Percentiles rank a stretch among this genome's conserved stretches.
Conservation (phyloP, 495 filamentous ascomycete genomes). For the Hypoxylon crocopeplum region DNA sequence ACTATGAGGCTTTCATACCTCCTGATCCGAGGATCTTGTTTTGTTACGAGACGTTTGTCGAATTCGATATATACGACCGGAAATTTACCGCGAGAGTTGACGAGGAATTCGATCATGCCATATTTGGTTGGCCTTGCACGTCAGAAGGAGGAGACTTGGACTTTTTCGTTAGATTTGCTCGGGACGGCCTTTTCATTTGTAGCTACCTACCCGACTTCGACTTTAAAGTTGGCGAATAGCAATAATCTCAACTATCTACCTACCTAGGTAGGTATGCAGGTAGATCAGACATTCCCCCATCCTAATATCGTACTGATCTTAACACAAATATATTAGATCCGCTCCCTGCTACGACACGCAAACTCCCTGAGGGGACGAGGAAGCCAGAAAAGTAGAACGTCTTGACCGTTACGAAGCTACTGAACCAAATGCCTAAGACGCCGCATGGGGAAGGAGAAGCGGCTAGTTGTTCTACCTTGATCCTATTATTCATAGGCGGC, state of each 20-base stretch:
- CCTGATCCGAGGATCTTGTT: neutral
- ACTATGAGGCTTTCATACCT: neutral
- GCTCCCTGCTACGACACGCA: too few relatives aligned
- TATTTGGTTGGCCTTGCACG: conserved; percentile 10
- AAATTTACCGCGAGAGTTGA: conserved; percentile 10
- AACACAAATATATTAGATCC: too few relatives aligned
- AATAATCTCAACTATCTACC: too few relatives aligned
- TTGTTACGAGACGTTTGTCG: conserved; percentile 10
- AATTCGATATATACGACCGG: conserved; percentile 32
- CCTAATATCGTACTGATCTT: too few relatives aligned
- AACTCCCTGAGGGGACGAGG: too few relatives aligned
- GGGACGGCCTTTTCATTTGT: neutral
- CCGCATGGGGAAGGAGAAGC: too few relatives aligned
- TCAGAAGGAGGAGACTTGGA: conserved; percentile 14
- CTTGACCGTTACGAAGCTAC: too few relatives aligned
- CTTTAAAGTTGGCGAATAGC: conserved; percentile 1
- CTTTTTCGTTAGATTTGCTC: conserved; percentile 16
- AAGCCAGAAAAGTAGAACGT: too few relatives aligned
- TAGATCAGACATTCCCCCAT: too few relatives aligned
- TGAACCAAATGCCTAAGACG: too few relatives aligned
- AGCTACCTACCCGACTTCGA: conserved; percentile 21
- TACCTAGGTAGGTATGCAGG: neutral
- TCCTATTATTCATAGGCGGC: too few relatives aligned
- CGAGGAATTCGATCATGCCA: neutral
- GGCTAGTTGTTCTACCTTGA: too few relatives aligned